Percentiles rank a stretch among this genome's conserved stretches.
Evolutionary conservation across 1,284 basidiomycete species (phyloP).

Genomic region (Trametes polyzona): DNA sequence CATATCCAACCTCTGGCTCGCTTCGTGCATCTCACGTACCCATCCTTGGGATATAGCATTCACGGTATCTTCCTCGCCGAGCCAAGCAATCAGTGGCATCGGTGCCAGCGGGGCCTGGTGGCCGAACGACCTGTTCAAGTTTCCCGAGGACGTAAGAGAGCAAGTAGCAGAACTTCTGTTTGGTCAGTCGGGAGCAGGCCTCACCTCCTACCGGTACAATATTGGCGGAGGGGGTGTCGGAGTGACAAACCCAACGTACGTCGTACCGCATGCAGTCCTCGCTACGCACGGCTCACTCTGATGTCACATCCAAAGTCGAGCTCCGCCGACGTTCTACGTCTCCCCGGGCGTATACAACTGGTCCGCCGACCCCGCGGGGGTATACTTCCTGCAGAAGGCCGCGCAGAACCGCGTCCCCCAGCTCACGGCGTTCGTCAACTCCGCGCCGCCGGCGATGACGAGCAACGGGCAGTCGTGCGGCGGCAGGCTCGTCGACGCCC

Average conservation of each 20-base stretch:
- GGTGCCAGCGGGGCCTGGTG: conserved; percentile 51
- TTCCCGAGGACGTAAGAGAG: conserved; percentile 43
- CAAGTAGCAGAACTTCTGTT: conserved; percentile 47
- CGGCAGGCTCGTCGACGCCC: conserved; percentile 28
- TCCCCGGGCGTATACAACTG: conserved; percentile 44
- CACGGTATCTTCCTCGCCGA: conserved; percentile 20
- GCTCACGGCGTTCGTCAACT: conserved; percentile 35
- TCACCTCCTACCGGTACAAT: conserved; percentile 49
- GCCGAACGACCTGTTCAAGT: conserved; percentile 47
- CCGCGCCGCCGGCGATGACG: conserved; percentile 33
- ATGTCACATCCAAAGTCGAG: conserved; percentile 31
- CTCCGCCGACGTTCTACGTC: conserved; percentile 47
- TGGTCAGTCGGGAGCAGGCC: conserved; percentile 38
- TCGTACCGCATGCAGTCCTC: too few species aligned
- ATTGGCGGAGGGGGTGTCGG: conserved; percentile 47
- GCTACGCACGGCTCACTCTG: too few species aligned
- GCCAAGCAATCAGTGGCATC: conserved; percentile 36
- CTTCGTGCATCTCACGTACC: too few species aligned
- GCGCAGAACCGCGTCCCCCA: conserved; percentile 28
- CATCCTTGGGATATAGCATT: too few species aligned
- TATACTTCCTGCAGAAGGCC: conserved; percentile 42
- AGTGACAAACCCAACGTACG: conserved; percentile 40
- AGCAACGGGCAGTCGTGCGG: conserved; percentile 32
- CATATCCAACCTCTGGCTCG: too few species aligned
- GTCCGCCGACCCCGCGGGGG: conserved; percentile 42